phyloP scores from a whole-genome alignment of 2,329 filamentous ascomycete species.

The Xylariaceae sp. region DNA sequence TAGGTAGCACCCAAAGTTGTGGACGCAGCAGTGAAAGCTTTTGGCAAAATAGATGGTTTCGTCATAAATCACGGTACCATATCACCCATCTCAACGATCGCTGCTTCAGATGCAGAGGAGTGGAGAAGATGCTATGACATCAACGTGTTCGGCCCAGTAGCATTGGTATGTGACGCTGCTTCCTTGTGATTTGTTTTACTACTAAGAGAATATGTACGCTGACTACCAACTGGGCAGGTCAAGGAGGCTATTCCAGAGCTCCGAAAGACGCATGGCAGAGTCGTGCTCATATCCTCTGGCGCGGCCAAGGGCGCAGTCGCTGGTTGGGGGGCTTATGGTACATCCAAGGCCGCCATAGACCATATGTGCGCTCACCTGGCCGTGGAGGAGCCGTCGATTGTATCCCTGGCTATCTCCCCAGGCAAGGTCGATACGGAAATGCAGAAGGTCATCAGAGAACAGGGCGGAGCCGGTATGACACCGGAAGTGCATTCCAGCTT shows the following conservation, averaged over 20 bases:
- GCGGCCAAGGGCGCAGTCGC: slow-evolving; percentile 62
- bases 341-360: slow-evolving; percentile 78
- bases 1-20: slow-evolving; percentile 58
- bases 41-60: slow-evolving; percentile 70
- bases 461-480: slow-evolving; percentile 45
- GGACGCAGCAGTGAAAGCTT: slow-evolving; percentile 59
- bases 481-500: slow-evolving; percentile 61
- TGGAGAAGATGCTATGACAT: slow-evolving; percentile 75
- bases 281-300: slow-evolving; percentile 76
- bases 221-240: no score
- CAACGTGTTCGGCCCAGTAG: slow-evolving; percentile 81
- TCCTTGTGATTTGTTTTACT: slow-evolving; percentile 14
- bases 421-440: slow-evolving; percentile 86
- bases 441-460: slow-evolving; percentile 74
- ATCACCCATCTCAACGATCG: slow-evolving; percentile 67
- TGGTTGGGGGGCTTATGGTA: slow-evolving; percentile 76
- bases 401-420: slow-evolving; percentile 66
- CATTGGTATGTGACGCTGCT: slow-evolving; percentile 54
- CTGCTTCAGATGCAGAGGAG: slow-evolving; percentile 60
- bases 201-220: slow-evolving; percentile 18
- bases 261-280: slow-evolving; percentile 61
- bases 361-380: slow-evolving; percentile 69
- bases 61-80: slow-evolving; percentile 85
- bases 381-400: slow-evolving; percentile 71
- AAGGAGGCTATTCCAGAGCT: slow-evolving; percentile 66